Evolutionary conservation across 1,139 yeast species (phyloP).

Genomic region (Debaryomycetaceae sp.): DNA sequence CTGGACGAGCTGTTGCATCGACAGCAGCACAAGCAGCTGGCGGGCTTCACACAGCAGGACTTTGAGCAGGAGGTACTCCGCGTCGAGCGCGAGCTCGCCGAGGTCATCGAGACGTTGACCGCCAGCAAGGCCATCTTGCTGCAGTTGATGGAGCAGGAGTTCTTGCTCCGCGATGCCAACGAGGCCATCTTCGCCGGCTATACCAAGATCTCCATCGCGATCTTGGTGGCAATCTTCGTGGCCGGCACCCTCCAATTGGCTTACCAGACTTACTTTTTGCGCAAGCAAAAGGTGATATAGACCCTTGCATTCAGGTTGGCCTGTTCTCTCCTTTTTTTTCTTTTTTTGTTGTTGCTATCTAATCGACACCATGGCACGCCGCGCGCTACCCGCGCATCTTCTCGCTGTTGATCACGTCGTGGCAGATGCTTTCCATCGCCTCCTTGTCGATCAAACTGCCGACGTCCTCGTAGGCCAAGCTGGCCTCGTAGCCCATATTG

Average conservation of each 20-base stretch:
- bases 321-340: neutral
- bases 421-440: slow-evolving; percentile 68
- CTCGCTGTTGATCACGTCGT: slow-evolving; percentile 68
- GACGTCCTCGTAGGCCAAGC: slow-evolving; percentile 69
- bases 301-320: neutral
- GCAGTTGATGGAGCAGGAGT: slow-evolving; percentile 32
- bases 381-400: slow-evolving; percentile 58
- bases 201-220: slow-evolving; percentile 23
- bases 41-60: slow-evolving; percentile 26
- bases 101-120: slow-evolving; percentile 26
- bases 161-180: slow-evolving; percentile 33
- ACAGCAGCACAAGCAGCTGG: slow-evolving; percentile 2
- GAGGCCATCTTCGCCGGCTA: slow-evolving; percentile 35
- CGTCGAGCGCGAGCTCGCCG: slow-evolving; percentile 28
- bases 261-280: slow-evolving; percentile 27
- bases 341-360: slow-evolving; percentile 4
- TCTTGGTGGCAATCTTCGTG: slow-evolving; percentile 23
- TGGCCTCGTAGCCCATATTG: slow-evolving; percentile 81
- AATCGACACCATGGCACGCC: neutral
- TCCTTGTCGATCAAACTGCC: slow-evolving; percentile 75
- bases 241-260: slow-evolving; percentile 29
- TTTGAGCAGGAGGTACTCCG: slow-evolving; percentile 28
- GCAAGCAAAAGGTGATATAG: slow-evolving; percentile 21
- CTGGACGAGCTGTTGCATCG: slow-evolving; percentile 1
- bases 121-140: slow-evolving; percentile 24